phyloP scores from a whole-genome alignment of 225 moss, liverwort and hornwort genomes.

The Anthoceros angustus region DNA sequence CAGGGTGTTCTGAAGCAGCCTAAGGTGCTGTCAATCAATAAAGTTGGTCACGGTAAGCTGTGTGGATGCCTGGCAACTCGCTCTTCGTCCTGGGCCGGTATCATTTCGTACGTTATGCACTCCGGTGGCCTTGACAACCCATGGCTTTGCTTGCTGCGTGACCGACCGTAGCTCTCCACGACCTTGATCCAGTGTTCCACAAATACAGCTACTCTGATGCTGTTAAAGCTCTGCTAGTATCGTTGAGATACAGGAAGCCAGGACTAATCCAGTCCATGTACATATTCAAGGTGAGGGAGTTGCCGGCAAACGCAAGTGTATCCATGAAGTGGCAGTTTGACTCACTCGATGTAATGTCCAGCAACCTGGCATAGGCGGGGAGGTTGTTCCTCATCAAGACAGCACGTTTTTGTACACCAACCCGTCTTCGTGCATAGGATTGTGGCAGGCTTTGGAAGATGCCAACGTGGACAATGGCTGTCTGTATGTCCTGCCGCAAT shows the following conservation, averaged over 20 bases:
- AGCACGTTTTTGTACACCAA: slow-evolving; percentile 74
- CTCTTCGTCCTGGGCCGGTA: no score
- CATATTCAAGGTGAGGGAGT: slow-evolving; percentile 68
- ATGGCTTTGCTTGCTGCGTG: not conserved
- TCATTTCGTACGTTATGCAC: no score
- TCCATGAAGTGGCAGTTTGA: not conserved
- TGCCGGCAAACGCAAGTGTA: not conserved
- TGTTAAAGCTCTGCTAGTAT: slow-evolving; percentile 45
- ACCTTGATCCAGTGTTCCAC: slow-evolving; percentile 1
- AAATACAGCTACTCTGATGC: not conserved
- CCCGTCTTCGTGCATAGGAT: slow-evolving; percentile 55
- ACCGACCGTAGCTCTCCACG: not conserved
- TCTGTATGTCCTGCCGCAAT: slow-evolving; percentile 77
- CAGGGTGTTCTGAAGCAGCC: slow-evolving; percentile 46
- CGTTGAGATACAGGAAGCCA: slow-evolving; percentile 66
- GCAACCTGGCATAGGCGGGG: slow-evolving; percentile 99
- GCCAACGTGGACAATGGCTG: slow-evolving; percentile 73
- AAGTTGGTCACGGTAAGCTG: slow-evolving; percentile 81
- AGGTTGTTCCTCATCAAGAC: slow-evolving; percentile 91
- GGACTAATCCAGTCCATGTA: slow-evolving; percentile 92
- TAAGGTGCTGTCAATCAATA: slow-evolving; percentile 86
- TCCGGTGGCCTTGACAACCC: not conserved
- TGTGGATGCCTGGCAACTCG: not conserved
- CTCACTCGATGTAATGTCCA: slow-evolving; percentile 11
- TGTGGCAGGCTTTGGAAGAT: slow-evolving; percentile 87